Evolutionary conservation across 2,329 filamentous ascomycete species (phyloP).

Genomic region (Neopestalotiopsis rosae): DNA sequence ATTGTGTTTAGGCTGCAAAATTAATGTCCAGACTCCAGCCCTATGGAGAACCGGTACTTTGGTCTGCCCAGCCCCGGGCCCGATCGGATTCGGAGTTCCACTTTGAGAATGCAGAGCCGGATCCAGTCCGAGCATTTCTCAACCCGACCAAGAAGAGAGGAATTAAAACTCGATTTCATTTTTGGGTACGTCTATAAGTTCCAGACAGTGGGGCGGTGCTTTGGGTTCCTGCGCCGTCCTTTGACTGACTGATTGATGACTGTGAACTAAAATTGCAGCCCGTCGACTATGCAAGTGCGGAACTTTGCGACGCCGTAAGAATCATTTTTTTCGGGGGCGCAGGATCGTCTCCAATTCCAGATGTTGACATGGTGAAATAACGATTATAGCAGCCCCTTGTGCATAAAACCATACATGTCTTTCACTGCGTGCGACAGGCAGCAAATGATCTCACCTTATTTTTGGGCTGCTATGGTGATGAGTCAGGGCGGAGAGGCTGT

Average conservation of each 20-base stretch:
- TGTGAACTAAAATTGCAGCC: background rate
- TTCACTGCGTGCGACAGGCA: background rate
- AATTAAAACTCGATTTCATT: background rate
- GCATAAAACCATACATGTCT: background rate
- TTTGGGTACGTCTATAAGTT: background rate
- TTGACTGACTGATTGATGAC: background rate
- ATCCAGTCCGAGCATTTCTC: background rate
- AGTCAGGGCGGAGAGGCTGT: background rate
- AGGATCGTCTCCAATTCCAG: background rate
- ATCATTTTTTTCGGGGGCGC: background rate
- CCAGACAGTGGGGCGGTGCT: background rate
- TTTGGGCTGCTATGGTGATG: background rate
- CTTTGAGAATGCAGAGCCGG: background rate
- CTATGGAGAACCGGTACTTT: background rate
- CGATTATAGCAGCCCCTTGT: background rate
- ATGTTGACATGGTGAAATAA: background rate
- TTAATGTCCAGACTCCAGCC: background rate
- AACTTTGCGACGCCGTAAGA: conserved; percentile 1
- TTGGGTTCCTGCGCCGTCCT: background rate
- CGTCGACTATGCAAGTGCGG: background rate
- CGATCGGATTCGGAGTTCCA: background rate
- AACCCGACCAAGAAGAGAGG: background rate
- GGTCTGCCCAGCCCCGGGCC: background rate
- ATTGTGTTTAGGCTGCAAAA: background rate
- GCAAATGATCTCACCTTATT: background rate